Evolutionary conservation across 257 asterid genomes (phyloP), one percentile per base, ranked within the genome.

Genomic region (Ehretia macrophylla): DNA sequence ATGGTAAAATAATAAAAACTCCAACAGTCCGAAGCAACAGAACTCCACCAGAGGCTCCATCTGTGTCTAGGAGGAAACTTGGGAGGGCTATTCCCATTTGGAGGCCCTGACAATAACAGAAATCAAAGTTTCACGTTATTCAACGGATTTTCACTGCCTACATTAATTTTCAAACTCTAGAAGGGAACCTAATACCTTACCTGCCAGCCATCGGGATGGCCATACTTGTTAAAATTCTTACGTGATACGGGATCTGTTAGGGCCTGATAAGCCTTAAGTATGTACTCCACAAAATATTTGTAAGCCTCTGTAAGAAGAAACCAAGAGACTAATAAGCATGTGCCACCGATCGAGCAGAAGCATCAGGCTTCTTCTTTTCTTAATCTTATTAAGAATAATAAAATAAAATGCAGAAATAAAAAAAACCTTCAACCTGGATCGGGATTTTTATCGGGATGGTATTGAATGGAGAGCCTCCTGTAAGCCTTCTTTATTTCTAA

Each of bases 141-240:
- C 27, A 72, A 20, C 13, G 17, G 23, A 54, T 23, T 32, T 62
- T 35, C 49, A 21, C 60, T 27, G 21, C 10, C 32, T 12, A 40
- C 13, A 51, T n/a, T n/a, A 62, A n/a, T 42, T n/a, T 60, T 14
- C n/a, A n/a, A n/a, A n/a, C n/a, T n/a, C 21, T 18, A 54, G 42
- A 13, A 13, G 5, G n/a, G 20, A 52, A 52, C 20, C 9, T 27
- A 10, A 1, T 52, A 32, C 21, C 32, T 17, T 39, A 93, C 99
- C 99, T 93, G 99, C 65, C 97, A 79, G 68, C 99, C 99, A 82
- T 93, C 99, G 47, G 99, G 99, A 87, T 93, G 99, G 51, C 99
- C 99, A 81, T 89, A 93, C 67, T 86, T 93, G 79, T 87, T 95
- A 68, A 79, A 93, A 75, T 93, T 93, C 74, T 93, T 96, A 63